A percentile compares a stretch with the other conserved stretches of the same genome.
These are phyloP conservation scores for Acorus calamus DNA, from an alignment of 106 monocot species.

Conservation along the genomic window DNA sequence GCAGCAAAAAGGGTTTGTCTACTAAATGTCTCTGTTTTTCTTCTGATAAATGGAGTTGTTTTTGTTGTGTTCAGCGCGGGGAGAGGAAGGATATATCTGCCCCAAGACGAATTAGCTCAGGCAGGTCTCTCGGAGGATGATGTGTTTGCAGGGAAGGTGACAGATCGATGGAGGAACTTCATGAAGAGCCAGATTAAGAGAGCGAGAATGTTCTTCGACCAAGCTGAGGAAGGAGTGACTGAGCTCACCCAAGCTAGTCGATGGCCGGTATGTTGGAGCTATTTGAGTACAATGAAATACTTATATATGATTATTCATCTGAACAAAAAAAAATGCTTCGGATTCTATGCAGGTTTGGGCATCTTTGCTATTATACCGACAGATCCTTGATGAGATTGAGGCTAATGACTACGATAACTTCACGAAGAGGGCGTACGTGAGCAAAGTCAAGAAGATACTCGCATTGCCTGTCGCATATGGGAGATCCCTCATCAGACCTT, in stretches of 20 bases:
- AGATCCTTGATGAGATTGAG: slow-evolving; percentile 95
- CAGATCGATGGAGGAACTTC: slow-evolving; percentile 28
- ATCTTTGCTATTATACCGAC: slow-evolving; percentile 60
- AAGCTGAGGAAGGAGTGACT: slow-evolving; percentile 23
- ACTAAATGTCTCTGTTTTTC: too few species aligned
- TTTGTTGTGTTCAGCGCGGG: slow-evolving; percentile 12
- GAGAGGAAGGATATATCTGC: slow-evolving; percentile 35
- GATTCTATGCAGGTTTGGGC: slow-evolving; percentile 64
- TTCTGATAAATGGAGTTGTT: too few species aligned
- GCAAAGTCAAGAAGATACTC: slow-evolving; percentile 83
- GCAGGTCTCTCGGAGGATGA: slow-evolving; percentile 28
- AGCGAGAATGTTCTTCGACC: slow-evolving; percentile 26
- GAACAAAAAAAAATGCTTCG: too few species aligned
- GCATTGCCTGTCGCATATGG: slow-evolving; percentile 71
- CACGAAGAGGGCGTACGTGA: slow-evolving; percentile 94
- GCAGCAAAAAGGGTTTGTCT: too few species aligned
- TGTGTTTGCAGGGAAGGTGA: slow-evolving; percentile 19
- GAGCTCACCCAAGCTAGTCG: slow-evolving; percentile 31
- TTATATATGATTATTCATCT: too few species aligned
- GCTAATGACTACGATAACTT: slow-evolving; percentile 94
- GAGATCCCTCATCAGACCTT: slow-evolving; percentile 41
- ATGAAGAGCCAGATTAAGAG: slow-evolving; percentile 31
- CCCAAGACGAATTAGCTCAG: slow-evolving; percentile 24
- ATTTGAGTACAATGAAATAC: too few species aligned
- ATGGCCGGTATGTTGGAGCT: slow-evolving; percentile 19